Conservation (phyloP, 2,329 filamentous ascomycete genomes). For the Fusarium tricinctum region DNA sequence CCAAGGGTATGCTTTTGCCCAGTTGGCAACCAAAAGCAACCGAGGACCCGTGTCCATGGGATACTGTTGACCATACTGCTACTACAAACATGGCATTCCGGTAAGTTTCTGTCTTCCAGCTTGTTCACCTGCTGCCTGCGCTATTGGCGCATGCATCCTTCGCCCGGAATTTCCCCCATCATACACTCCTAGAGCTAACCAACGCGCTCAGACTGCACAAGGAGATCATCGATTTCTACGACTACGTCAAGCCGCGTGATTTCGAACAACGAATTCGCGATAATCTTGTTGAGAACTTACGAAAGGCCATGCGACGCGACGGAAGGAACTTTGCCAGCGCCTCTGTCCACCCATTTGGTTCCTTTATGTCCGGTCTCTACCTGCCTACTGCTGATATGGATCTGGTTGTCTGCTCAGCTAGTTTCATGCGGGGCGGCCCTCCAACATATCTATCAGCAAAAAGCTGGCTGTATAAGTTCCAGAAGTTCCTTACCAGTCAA, state of each 20-base stretch:
- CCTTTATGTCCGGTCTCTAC: constrained; percentile 86
- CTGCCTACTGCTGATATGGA: constrained; percentile 90
- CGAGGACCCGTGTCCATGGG: constrained; percentile 74
- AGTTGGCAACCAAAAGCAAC: constrained; percentile 65
- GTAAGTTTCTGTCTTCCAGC: constrained; percentile 57
- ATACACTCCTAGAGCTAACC: not conserved
- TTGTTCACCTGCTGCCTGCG: not conserved
- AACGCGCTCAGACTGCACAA: constrained; percentile 77
- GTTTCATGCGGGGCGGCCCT: constrained; percentile 68
- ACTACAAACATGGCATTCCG: constrained; percentile 68
- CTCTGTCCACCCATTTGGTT: constrained; percentile 85
- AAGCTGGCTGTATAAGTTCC: constrained; percentile 73
- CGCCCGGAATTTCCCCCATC: not conserved
- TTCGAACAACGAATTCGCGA: constrained; percentile 84
- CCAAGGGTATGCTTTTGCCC: constrained; percentile 64
- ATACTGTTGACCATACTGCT: constrained; percentile 66
- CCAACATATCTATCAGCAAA: constrained; percentile 64
- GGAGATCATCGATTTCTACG: constrained; percentile 90
- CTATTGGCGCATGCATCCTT: not conserved
- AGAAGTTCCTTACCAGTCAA: constrained; percentile 68
- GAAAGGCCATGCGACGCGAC: constrained; percentile 67
- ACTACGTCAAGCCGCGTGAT: constrained; percentile 81
- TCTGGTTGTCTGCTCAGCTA: constrained; percentile 78
- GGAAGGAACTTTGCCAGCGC: constrained; percentile 68
- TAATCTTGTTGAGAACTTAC: constrained; percentile 79